Conservation (phyloP, 129 eudicot species). For the Chrysanthemum makinoi region DNA sequence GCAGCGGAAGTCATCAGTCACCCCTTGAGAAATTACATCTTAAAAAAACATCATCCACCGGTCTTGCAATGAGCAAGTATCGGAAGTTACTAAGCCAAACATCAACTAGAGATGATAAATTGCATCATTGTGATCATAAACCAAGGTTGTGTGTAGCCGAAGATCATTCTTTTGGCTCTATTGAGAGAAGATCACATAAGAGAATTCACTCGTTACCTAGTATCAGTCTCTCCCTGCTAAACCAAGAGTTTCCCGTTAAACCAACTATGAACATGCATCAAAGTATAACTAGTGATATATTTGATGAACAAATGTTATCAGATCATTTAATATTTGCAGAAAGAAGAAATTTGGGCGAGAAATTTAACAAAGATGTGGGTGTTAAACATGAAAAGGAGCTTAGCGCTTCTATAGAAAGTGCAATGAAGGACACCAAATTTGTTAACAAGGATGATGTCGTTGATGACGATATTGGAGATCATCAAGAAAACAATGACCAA, state of each 20-base stretch:
- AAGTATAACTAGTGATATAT: constrained; percentile 5
- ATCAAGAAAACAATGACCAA: constrained; percentile 16
- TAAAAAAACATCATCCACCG: constrained; percentile 47
- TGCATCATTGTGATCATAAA: constrained; percentile 26
- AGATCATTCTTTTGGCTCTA: constrained; percentile 21
- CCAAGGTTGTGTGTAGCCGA: constrained; percentile 37
- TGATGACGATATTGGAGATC: constrained; percentile 23
- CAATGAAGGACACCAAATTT: constrained; percentile 13
- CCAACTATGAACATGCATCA: constrained; percentile 4
- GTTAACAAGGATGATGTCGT: constrained; percentile 22
- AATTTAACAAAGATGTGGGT: constrained; percentile 10
- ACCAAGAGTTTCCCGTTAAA: constrained; percentile 35
- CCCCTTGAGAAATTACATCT: constrained; percentile 13
- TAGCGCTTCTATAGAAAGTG: constrained; percentile 13
- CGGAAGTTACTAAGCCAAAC: constrained; percentile 45
- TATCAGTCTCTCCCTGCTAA: constrained; percentile 34
- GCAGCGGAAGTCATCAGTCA: constrained; percentile 23
- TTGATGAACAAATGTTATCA: constrained; percentile 28
- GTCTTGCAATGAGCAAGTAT: constrained; percentile 51
- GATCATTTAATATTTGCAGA: constrained; percentile 26
- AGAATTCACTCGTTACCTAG: constrained; percentile 72
- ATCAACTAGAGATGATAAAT: constrained; percentile 33
- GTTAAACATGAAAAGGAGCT: constrained; percentile 14
- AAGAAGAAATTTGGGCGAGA: constrained; percentile 21
- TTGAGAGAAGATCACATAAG: constrained; percentile 21